Conservation (phyloP, 192 early-diverging fungal genomes). For the Chytriomyces hyalinus region DNA sequence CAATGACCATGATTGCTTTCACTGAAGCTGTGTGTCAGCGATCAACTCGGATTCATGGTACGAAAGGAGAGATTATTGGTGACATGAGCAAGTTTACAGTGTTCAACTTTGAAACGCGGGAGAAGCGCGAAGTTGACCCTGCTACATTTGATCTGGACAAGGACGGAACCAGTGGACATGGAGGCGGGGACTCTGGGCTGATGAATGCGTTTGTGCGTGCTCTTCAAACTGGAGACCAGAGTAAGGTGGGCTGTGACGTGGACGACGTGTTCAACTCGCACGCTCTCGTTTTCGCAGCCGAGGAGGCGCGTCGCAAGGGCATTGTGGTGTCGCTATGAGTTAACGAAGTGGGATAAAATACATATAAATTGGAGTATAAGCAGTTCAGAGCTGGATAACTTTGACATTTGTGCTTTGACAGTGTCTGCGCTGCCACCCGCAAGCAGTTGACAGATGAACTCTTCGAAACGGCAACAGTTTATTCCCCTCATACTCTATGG, state of each 20-base stretch:
- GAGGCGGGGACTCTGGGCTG: constrained; percentile 56
- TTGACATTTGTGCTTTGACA: neutral
- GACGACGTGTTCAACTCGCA: constrained; percentile 47
- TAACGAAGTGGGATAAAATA: constrained; percentile 13
- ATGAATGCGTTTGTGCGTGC: constrained; percentile 49
- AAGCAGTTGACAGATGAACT: neutral
- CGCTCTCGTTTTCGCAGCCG: constrained; percentile 55
- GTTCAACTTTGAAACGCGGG: constrained; percentile 51
- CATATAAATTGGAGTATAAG: neutral
- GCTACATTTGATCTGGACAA: constrained; percentile 6
- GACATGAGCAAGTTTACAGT: constrained; percentile 55
- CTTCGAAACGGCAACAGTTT: neutral
- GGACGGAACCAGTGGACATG: constrained; percentile 42
- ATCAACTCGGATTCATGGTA: constrained; percentile 60
- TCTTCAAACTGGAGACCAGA: constrained; percentile 34
- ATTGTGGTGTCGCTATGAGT: constrained; percentile 45
- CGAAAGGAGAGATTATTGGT: constrained; percentile 59
- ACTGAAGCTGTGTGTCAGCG: constrained; percentile 59
- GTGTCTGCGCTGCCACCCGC: neutral
- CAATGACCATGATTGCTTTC: constrained; percentile 65
- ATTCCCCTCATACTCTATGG: neutral
- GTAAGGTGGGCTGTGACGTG: constrained; percentile 43
- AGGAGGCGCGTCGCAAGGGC: constrained; percentile 47
- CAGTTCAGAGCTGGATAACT: no score
- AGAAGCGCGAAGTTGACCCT: constrained; percentile 37